Evolutionary conservation across 2,329 filamentous ascomycete genomes (phyloP), one percentile per base, ranked within the genome.

Genomic region (Aureobasidium musti): DNA sequence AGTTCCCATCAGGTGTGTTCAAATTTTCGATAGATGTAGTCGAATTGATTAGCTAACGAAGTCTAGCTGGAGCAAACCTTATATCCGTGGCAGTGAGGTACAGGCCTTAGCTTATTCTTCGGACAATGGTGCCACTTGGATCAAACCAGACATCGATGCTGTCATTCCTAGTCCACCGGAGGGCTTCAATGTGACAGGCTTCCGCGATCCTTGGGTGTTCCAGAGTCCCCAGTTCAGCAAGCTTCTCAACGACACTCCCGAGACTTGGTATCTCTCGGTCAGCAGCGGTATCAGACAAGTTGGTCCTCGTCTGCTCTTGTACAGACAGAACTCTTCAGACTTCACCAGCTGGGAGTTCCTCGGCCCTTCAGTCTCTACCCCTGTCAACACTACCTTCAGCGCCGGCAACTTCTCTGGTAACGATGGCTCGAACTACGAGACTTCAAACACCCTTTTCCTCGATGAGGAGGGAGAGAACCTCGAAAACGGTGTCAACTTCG

Each of bases 71-170:
- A 81, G 78, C 10, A 76, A 81, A 43, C 73, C 74, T 30, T 81
- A 82, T 67, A 79, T 76, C n/a, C 76, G 78, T 11, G 80, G 79
- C 8, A 79, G 78, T 43, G 81, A 83, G 68, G 79, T 80, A 0
- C 79, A 82, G 61, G 78, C 77, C 17, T 72, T 82, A 1, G 81
- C 80, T 1, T 74, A 80, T 5, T 77, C 79, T 4, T 70, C 47
- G 1, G 78, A 82, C 21, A 78, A 72, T 21, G 75, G 78, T n/a
- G 71, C 71, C 13, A 80, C 79, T 67, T 79, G 79, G 57, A 77
- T 77, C 33, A 79, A 79, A 56, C 68, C 79, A 4, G 68, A 72
- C 6, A 73, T 78, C 30, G 77, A 76, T 0, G 78, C 79, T 0
- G 74, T 74, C 1, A 79, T 81, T 39, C 75, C 78, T 6, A 72